Evolutionary conservation across 2,329 filamentous ascomycete genomes (phyloP), one percentile per base, ranked within the genome.

Genomic region (Penicillium paneum): DNA sequence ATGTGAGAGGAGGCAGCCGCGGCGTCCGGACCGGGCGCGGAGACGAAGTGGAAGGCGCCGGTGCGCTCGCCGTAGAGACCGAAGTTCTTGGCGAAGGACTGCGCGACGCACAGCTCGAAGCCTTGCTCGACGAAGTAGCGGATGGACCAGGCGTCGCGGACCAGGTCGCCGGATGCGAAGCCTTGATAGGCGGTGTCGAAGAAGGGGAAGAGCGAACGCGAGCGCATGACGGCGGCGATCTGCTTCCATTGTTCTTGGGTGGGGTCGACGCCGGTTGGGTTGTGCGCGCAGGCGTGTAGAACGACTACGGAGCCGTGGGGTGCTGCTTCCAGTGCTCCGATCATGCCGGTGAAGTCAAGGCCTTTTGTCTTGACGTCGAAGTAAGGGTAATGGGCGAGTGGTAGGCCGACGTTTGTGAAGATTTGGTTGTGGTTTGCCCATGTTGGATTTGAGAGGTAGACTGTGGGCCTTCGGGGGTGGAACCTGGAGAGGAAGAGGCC

Each of bases 341-440:
- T 85, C 88, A 97, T 92, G 76, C 91, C 93, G 56, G 89, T 85
- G 69, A 96, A 92, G 76, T 97, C 91, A 49, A 99, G 86, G 46
- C 91, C 92, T 73, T 91, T 92, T 62, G 92, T 96, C 71, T 89
- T 73, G 72, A 90, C 85, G 74, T 86, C 87, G 79, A 96, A 99
- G 82, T 99, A 99, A 46, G 93, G 94, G 79, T 99, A 99, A 62
- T 84, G 84, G 64, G 87, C 87, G 66, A 91, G 84, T 32, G 84
- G 78, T 29, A 97, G 80, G 65, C 83, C 82, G 70, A 97, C 91
- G 71, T 97, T 97, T 76, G 81, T 84, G 80, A 99, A 96, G 81
- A 99, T 97, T 76, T 97, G 94, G 79, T 95, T 87, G 85, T 99
- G 94, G 80, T 99, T 99, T 64, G 89, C 91, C 94, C 94, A 99